These are phyloP conservation scores for Triticum timopheevii DNA, from an alignment of 176 grass and related monocot species.

Conservation along the genomic window DNA sequence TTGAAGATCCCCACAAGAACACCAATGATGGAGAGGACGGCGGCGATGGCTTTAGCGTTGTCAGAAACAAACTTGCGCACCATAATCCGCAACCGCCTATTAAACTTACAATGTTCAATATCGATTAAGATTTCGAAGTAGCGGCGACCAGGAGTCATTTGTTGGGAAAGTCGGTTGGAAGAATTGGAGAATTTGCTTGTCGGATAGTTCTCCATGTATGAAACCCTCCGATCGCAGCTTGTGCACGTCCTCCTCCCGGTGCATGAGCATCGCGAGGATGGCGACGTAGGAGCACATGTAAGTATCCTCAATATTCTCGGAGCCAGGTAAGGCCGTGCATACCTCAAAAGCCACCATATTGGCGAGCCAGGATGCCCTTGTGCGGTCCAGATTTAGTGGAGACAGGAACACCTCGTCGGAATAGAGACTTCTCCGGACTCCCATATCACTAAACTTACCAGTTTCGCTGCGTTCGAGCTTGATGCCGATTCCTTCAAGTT, in stretches of 20 bases:
- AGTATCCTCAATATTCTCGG: fast-evolving
- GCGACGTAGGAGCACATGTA: neutral
- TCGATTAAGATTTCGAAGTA: too few species aligned
- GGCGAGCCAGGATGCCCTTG: neutral
- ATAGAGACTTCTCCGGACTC: too few species aligned
- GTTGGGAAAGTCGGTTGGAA: neutral
- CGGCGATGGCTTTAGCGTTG: neutral
- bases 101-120: too few species aligned
- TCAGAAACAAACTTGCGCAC: too few species aligned
- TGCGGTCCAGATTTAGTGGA: too few species aligned
- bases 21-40: neutral
- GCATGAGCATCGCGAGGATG: neutral
- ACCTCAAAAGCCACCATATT: neutral
- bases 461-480: too few species aligned
- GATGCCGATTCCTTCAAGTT: too few species aligned
- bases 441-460: neutral
- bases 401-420: too few species aligned
- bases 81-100: too few species aligned
- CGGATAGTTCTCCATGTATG: neutral
- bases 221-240: neutral
- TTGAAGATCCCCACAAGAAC: neutral
- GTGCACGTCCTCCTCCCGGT: neutral
- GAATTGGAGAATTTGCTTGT: neutral
- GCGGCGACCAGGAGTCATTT: neutral
- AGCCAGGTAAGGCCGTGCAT: neutral